Percentiles rank a stretch among this genome's conserved stretches.
These are phyloP conservation scores for Colletotrichum sp. DNA, from an alignment of 2,329 filamentous ascomycete genomes.

Conservation along the genomic window DNA sequence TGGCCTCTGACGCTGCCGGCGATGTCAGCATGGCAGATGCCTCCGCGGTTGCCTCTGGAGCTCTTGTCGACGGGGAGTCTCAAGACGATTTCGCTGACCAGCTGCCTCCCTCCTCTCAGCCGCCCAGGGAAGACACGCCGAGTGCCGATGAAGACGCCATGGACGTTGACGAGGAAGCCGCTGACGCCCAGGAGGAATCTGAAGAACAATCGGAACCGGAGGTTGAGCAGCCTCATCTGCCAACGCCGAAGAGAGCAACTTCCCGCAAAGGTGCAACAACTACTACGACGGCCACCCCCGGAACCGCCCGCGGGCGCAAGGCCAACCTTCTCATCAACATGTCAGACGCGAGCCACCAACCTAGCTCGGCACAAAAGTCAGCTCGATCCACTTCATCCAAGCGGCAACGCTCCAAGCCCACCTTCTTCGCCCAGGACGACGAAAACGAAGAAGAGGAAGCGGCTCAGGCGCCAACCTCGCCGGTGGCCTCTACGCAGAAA, in stretches of 20 bases:
- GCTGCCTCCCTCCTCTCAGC: conserved; percentile 11
- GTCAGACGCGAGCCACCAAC: conserved; percentile 16
- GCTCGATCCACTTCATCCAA: conserved; percentile 44
- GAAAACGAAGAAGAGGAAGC: conserved; percentile 7
- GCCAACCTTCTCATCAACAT: conserved; percentile 4
- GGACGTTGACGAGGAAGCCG: conserved; percentile 25
- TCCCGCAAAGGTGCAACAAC: conserved; percentile 38
- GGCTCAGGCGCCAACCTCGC: background rate
- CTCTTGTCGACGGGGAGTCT: background rate
- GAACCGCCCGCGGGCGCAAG: background rate
- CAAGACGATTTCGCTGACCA: background rate
- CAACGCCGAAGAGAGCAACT: background rate
- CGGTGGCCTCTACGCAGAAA: background rate
- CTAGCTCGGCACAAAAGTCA: conserved; percentile 11
- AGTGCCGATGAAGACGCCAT: conserved; percentile 23
- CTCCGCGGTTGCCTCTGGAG: background rate
- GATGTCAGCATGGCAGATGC: background rate
- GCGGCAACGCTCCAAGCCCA: conserved; percentile 43
- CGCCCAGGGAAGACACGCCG: background rate
- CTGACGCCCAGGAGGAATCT: background rate
- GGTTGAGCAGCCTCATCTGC: background rate
- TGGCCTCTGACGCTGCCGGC: background rate
- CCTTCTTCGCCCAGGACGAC: conserved; percentile 42
- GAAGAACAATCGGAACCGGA: background rate
- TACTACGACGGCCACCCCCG: conserved; percentile 26